Base-by-base conservation (phyloP, 805 yeast genomes). In the Blastobotrys muscicola region DNA sequence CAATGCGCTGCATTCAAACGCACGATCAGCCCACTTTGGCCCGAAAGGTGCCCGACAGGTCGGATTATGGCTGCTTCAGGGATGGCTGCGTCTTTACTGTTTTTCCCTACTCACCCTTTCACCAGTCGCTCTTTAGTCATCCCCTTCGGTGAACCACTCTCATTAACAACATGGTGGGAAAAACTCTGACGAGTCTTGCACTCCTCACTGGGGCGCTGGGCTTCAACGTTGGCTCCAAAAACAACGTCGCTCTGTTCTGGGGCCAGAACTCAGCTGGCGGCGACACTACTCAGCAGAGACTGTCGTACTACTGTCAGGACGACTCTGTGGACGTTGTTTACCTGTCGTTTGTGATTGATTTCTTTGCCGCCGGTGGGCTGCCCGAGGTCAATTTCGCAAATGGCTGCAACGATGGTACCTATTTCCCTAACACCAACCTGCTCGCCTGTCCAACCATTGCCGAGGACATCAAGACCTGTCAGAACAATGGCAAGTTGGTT, bases 391-490 rank as follows among this genome's bases (percentile, higher is more conserved):
- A 20, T 20, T 20, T 20, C 26, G 58, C 53, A 4, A 23, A 20
- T 16, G 47, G 42, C 6, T 73, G 78, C 38, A 14, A 38, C 30
- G 43, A 49, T 39, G 41, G 54, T 43, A 4, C 4, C 26, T 20
- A 20, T 20, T 56, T 54, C 32, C 41, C 49, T 2, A 54, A 69
- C 12, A 63, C 68, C 37, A 65, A 66, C 9, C 51, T 70, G 33
- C 53, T 69, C 11, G 63, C 68, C 40, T 75, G 80, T 54, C 58
- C 70, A 29, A 46, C 56, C 51, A 71, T 65, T 47, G 83, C 70
- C 42, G 42, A 68, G 16, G 92, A 82, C 54, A 85, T 86, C 50
- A 55, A 67, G 45, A 72, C 78, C 2, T 86, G 96, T 65, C 95
- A 86, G 64, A 51, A 64, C 2, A 53, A 66, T 16, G 95, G 94